phyloP scores from a whole-genome alignment of 257 asterid species.

The Salvia hispanica region DNA sequence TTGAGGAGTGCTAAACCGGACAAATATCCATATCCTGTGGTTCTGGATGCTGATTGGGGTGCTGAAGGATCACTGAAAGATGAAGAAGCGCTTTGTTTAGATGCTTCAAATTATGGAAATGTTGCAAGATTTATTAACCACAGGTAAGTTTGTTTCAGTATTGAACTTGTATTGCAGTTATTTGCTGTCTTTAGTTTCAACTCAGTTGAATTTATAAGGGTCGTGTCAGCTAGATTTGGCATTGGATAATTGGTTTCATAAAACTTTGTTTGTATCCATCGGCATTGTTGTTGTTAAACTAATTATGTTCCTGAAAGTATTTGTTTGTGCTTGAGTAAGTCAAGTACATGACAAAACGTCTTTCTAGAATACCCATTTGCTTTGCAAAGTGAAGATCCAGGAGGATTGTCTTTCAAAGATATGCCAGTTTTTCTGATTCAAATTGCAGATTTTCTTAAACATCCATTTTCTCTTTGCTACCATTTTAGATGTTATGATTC shows the following conservation, averaged over 20 bases:
- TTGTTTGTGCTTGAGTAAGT: not conserved
- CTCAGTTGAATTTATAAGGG: not conserved
- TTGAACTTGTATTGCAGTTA: constrained; percentile 17
- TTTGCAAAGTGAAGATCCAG: constrained; percentile 1
- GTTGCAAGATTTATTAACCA: constrained; percentile 90
- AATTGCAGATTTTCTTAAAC: constrained; percentile 29
- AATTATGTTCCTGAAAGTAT: not conserved
- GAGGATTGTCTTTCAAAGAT: constrained; percentile 16
- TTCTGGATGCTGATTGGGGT: constrained; percentile 92
- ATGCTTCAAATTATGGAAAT: constrained; percentile 86
- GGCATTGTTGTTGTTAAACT: constrained; percentile 14
- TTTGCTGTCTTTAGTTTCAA: constrained; percentile 4
- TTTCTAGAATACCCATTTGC: not conserved
- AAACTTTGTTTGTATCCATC: not conserved
- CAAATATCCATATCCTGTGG: constrained; percentile 79
- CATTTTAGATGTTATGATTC: constrained; percentile 75
- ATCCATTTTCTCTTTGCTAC: constrained; percentile 22
- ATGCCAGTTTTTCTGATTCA: constrained; percentile 23
- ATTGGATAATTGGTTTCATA: not conserved
- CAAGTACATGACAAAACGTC: not conserved
- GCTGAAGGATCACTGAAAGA: constrained; percentile 70
- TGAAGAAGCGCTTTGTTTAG: constrained; percentile 91
- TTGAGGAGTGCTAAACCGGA: constrained; percentile 49
- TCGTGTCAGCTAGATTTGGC: not conserved
- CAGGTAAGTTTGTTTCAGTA: constrained; percentile 49